These are phyloP conservation scores for Pestalotiopsis sp. DNA, from an alignment of 2,329 filamentous ascomycete genomes.

Conservation along the genomic window DNA sequence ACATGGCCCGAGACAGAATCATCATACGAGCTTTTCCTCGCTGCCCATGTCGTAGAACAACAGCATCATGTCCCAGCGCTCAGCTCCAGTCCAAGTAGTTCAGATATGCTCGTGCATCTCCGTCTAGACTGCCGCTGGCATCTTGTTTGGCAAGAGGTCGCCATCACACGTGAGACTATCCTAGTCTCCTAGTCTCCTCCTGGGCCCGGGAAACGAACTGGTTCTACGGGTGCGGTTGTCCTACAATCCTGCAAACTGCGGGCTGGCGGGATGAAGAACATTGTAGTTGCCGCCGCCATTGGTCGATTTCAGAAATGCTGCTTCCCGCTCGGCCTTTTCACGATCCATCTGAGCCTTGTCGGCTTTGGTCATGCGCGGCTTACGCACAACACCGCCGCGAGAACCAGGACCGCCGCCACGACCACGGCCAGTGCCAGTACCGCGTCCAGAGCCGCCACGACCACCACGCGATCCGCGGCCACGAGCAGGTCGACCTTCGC, in stretches of 20 bases:
- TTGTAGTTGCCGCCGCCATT: slow-evolving; percentile 29
- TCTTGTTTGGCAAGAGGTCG: not conserved
- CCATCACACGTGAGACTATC: not conserved
- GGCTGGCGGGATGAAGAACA: slow-evolving; percentile 32
- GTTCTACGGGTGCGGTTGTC: not conserved
- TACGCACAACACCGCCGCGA: slow-evolving; percentile 74
- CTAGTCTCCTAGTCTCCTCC: not conserved
- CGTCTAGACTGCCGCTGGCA: not conserved
- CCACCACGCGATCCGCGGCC: slow-evolving; percentile 55
- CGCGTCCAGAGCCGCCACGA: slow-evolving; percentile 55
- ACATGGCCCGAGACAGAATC: not conserved
- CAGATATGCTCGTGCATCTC: not conserved
- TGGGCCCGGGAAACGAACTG: not conserved
- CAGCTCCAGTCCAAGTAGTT: not conserved
- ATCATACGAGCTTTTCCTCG: not conserved
- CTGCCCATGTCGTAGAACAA: not conserved
- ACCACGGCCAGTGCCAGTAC: slow-evolving; percentile 64
- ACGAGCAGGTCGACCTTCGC: slow-evolving; percentile 74
- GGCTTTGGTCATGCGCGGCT: slow-evolving; percentile 84
- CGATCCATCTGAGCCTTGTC: slow-evolving; percentile 80
- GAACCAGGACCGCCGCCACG: slow-evolving; percentile 64
- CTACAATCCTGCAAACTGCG: slow-evolving; percentile 35
- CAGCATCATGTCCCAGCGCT: not conserved
- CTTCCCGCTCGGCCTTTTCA: slow-evolving; percentile 77
- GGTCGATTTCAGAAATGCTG: slow-evolving; percentile 30